Base-by-base conservation (phyloP, 2,329 filamentous ascomycete species). In the Epichloe coenophiala region DNA sequence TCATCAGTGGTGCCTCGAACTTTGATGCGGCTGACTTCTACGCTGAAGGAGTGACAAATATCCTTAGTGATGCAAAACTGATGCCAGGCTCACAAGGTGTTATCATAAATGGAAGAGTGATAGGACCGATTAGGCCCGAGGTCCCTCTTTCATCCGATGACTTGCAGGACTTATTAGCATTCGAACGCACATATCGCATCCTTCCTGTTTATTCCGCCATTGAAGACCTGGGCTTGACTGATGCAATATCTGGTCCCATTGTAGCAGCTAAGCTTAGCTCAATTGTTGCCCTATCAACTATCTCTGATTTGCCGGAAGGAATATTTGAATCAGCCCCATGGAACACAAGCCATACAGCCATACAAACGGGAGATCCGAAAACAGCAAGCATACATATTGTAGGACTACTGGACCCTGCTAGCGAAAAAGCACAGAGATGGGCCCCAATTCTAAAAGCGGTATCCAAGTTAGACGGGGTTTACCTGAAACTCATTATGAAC, bases 341-440 rank as follows among this genome's bases (percentile, higher is more conserved):
- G 87, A 80, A 83, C 49, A 75, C 81, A 2, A 77, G 73, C 0
- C 72, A 90, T 59, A 93, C 88, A 0, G 78, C 82, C 1, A 88
- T 98, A 56, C 76, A 83, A 49, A 72, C 83, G 23, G 89, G 91
- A 1, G 78, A 91, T 57, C 70, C 76, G 0, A 75, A 82, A 4
- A 84, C 79, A 17, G 84, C 93, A 3, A 83, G 78, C 13, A 84
- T 98, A 40, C 88, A 94, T 54, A 78, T 98, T 53, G 80, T 85
- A 49, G 87, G 84, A 17, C 76, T 86, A 13, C 68, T 98, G 40
- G 88, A 98, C 61, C 94, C 93, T 1, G 84, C 89, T 2, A 94
- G 89, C 33, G 89, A 97, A 63, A 69, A 81, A 53, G 88, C 87
- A 3, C 93, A 98, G 68, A 83, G 82, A 63, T 97, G 89, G 90